Conservation (phyloP, 306 rosid genomes). For the Alnus glutinosa region DNA sequence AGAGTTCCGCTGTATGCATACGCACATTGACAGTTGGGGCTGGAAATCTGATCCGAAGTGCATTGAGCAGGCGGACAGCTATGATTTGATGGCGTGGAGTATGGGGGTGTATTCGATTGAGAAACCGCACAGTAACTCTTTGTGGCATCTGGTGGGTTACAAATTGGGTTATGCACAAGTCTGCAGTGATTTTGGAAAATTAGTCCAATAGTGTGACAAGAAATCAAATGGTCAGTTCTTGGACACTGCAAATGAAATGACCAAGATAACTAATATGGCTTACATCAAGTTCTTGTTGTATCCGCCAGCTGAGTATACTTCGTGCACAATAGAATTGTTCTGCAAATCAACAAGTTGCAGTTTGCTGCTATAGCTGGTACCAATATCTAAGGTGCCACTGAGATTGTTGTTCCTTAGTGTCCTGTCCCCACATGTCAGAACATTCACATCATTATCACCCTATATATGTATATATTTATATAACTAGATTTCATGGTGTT, state of each 20-base stretch:
- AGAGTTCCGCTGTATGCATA: slow-evolving; percentile 65
- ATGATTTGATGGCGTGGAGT: slow-evolving; percentile 27
- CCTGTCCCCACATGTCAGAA: slow-evolving; percentile 16
- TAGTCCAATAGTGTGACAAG: background rate
- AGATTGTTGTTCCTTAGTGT: slow-evolving; percentile 32
- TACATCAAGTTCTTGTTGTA: slow-evolving; percentile 29
- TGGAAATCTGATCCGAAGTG: slow-evolving; percentile 31
- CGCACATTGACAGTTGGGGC: slow-evolving; percentile 73
- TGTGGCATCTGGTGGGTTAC: slow-evolving; percentile 26
- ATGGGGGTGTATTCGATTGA: slow-evolving; percentile 14
- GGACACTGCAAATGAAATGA: background rate
- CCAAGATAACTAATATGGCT: background rate
- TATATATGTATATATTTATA: background rate
- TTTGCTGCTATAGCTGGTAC: background rate
- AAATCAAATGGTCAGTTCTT: background rate
- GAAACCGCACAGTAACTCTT: slow-evolving; percentile 41
- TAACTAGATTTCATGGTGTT: background rate
- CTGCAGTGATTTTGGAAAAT: slow-evolving; percentile 33
- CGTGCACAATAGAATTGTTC: slow-evolving; percentile 1
- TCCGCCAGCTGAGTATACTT: background rate
- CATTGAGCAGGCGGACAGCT: slow-evolving; percentile 43
- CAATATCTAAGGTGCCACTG: slow-evolving; percentile 31
- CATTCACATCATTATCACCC: background rate
- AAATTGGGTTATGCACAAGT: slow-evolving; percentile 54
- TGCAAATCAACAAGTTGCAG: slow-evolving; percentile 29